phyloP scores from a whole-genome alignment of 2,329 filamentous ascomycete genomes.

The Fusarium verticillioides region DNA sequence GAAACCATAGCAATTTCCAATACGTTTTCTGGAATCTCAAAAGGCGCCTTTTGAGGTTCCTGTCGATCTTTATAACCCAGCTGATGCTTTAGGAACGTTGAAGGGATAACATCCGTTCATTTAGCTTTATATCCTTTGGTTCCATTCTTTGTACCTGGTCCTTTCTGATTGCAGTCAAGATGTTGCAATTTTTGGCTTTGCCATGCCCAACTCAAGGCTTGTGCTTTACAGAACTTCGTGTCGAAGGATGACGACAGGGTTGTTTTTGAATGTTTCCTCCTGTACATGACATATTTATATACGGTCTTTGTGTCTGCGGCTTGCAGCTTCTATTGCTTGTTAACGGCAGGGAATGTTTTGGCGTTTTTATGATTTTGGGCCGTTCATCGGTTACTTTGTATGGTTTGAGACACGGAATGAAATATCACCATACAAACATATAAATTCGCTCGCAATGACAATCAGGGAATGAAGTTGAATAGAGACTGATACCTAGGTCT shows the following conservation, averaged over 20 bases:
- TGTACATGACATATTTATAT: neutral
- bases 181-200: neutral
- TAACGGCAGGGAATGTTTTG: neutral
- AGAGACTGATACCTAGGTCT: neutral
- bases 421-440: neutral
- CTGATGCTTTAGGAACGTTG: no score
- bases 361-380: neutral
- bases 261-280: neutral
- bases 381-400: neutral
- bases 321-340: neutral
- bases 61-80: no score
- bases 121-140: neutral
- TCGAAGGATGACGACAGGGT: neutral
- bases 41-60: no score
- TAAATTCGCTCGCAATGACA: neutral
- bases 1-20: no score
- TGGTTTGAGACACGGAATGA: neutral
- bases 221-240: neutral
- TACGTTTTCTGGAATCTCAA: no score
- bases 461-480: neutral
- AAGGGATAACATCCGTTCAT: no score
- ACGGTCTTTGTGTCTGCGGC: neutral
- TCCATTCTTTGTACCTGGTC: neutral
- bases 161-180: neutral
- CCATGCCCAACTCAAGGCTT: neutral